phyloP scores from a whole-genome alignment of 129 eudicot species.

The Centrapalus pauciflorus region DNA sequence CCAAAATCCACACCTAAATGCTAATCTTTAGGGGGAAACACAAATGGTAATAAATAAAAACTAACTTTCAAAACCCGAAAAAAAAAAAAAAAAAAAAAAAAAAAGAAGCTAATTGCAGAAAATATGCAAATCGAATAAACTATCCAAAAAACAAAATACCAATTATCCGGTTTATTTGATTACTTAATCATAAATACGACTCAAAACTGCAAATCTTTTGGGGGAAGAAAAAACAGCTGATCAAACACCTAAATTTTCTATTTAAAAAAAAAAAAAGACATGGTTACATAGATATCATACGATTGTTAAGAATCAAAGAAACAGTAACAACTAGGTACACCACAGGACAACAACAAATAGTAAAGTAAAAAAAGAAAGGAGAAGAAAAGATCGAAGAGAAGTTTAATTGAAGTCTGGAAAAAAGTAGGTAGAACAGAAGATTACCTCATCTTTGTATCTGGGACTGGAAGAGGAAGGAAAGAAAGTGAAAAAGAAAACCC shows the following conservation, averaged over 20 bases:
- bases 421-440: conserved; percentile 2
- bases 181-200: too few species aligned
- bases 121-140: too few species aligned
- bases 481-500: conserved; percentile 38
- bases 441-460: conserved; percentile 37
- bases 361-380: neutral
- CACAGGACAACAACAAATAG: neutral
- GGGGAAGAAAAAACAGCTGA: neutral
- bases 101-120: too few species aligned
- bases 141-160: too few species aligned
- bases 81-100: too few species aligned
- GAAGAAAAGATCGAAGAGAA: conserved; percentile 9
- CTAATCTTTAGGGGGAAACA: too few species aligned
- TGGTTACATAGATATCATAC: neutral
- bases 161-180: too few species aligned
- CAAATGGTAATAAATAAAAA: too few species aligned
- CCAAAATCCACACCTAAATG: too few species aligned
- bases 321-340: neutral
- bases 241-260: neutral
- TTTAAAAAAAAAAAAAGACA: neutral
- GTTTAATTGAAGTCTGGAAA: neutral
- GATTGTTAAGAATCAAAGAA: neutral
- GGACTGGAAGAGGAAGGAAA: conserved; percentile 24
- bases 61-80: too few species aligned
- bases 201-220: too few species aligned